Base-by-base conservation (phyloP, 2,329 filamentous ascomycete species). In the Chaetothyriales sp. region DNA sequence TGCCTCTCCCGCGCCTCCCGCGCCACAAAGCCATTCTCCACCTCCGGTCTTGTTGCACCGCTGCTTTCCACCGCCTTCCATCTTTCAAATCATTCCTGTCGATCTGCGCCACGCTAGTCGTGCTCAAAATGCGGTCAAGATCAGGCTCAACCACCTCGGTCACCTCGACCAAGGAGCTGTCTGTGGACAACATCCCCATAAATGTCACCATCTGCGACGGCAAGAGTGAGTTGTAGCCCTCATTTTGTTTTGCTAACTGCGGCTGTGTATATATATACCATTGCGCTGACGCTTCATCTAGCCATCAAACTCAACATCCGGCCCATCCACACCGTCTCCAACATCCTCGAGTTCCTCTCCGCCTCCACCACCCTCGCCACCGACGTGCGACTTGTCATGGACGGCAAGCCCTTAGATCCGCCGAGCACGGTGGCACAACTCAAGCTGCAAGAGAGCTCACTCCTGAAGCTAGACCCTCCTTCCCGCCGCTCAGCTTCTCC, bases 121-220 rank as follows among this genome's bases (percentile, higher is more conserved):
- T 4, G 9, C 32, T 39, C 10, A 39, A 39, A 15, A 57, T 56
- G 55, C 56, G 54, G 49, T 58, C 56, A 46, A 49, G 55, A 43
- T 57, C 55, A 18, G 49, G 48, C 46, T 57, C 56, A 20, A 47
- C 52, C 19, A 49, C 55, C 18, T 57, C 53, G 49, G 52, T 42
- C 47, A 51, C 32, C 52, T 53, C 50, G 57, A 65, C 47, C 60
- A 69, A 69, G 65, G 66, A 67, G 52, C 65, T 75, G 52, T 61
- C 65, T 47, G 69, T 73, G 49, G 70, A 75, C 48, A 77, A 70
- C 42, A 78, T 78, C 68, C 75, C 77, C 62, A 76, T 80, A 65
- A 79, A 80, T 65, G 72, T 80, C 64, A 79, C 78, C 67, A 74
- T 73, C 61, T 66, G 78, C 47, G 69, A 73, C 36, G 77, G 76